These are phyloP conservation scores for Hymenoscyphus linearis DNA, from an alignment of 2,329 filamentous ascomycete species.

Conservation along the genomic window DNA sequence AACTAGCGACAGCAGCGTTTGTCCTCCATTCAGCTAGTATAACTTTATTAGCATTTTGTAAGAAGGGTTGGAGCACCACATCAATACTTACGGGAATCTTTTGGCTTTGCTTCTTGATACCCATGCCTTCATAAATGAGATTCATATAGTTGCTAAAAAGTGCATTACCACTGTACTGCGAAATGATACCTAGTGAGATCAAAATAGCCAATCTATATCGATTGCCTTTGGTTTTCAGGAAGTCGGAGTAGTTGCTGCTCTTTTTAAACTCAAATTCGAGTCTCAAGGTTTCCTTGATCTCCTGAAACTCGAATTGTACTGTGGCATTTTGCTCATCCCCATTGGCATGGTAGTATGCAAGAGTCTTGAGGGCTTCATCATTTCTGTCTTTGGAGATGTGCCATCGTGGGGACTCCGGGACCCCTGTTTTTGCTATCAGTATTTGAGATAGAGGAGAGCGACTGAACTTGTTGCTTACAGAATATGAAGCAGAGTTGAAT, in stretches of 20 bases:
- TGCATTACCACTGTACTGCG: conserved; percentile 63
- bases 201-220: conserved; percentile 58
- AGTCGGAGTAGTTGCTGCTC: conserved; percentile 50
- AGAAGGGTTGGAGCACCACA: neutral
- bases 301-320: conserved; percentile 41
- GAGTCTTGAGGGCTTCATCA: conserved; percentile 46
- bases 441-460: neutral
- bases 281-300: conserved; percentile 28
- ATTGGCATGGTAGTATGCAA: conserved; percentile 53
- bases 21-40: conserved; percentile 31
- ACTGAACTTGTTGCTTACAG: conserved; percentile 29
- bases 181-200: conserved; percentile 59
- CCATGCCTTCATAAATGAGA: conserved; percentile 55
- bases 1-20: conserved; percentile 40
- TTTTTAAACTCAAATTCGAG: conserved; percentile 37
- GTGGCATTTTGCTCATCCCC: conserved; percentile 45
- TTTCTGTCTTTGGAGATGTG: conserved; percentile 49
- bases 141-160: conserved; percentile 64
- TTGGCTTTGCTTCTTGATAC: conserved; percentile 41
- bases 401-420: conserved; percentile 60
- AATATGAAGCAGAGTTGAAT: conserved; percentile 62
- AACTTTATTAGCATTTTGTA: conserved; percentile 32
- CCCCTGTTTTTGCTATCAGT: conserved; percentile 9
- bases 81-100: conserved; percentile 47
- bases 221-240: conserved; percentile 51